These are phyloP conservation scores for Melaleuca quinquenervia DNA, from an alignment of 345 rosid genomes.

Conservation along the genomic window DNA sequence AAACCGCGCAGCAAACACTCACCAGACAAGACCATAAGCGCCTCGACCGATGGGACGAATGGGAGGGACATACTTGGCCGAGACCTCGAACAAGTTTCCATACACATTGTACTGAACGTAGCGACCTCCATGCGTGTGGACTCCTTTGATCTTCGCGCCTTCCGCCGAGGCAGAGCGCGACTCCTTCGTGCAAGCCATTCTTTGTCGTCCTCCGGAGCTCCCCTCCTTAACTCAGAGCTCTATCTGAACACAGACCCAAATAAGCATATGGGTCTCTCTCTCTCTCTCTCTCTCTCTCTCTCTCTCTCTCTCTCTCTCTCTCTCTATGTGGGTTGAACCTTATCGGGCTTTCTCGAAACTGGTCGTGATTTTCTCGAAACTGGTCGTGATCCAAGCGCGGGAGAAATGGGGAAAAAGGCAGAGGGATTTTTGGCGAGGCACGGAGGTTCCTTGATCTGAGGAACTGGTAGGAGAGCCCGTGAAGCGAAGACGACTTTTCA, in stretches of 20 bases:
- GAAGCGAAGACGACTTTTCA: not conserved
- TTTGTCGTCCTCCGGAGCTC: not conserved
- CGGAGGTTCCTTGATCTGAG: not conserved
- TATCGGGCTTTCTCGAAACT: not conserved
- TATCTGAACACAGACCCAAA: not conserved
- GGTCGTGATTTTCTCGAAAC: no score
- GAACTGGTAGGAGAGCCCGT: conserved; percentile 20
- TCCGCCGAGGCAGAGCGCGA: conserved; percentile 32
- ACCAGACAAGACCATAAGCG: conserved; percentile 70
- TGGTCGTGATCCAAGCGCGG: not conserved
- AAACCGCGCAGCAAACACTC: not conserved
- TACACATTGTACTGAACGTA: conserved; percentile 63
- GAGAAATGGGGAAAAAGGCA: not conserved
- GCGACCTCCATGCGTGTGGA: conserved; percentile 53
- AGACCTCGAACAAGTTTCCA: conserved; percentile 64
- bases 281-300: not conserved
- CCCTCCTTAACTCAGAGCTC: not conserved
- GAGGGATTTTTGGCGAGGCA: not conserved
- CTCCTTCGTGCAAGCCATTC: conserved; percentile 21
- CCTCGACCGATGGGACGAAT: conserved; percentile 71
- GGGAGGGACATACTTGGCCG: conserved; percentile 64
- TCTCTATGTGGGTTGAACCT: not conserved
- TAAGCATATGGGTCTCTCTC: not conserved
- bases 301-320: not conserved
- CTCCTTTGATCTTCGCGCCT: conserved; percentile 36